These are phyloP conservation scores for Thraustochytrium striatum DNA, from an alignment of 352 stramenopile genomes.

Conservation along the genomic window DNA sequence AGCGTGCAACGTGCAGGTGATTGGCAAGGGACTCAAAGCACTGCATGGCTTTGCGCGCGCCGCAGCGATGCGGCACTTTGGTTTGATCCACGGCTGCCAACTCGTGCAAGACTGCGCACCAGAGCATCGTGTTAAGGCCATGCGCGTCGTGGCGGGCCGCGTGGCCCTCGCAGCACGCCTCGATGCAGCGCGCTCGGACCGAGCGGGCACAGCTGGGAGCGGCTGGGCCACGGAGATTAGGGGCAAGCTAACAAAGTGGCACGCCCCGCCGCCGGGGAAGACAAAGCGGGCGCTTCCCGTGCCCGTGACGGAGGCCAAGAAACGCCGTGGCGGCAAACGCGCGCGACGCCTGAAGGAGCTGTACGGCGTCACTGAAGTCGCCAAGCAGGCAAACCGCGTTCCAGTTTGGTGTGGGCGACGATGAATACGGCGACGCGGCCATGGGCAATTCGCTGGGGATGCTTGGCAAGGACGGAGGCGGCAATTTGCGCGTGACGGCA, in stretches of 20 bases:
- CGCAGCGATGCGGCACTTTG: conserved; percentile 38
- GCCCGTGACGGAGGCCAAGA: conserved; percentile 21
- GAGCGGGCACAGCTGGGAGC: neutral
- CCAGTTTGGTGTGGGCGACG: conserved; percentile 33
- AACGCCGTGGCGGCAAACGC: conserved; percentile 19
- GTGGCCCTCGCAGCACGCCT: conserved; percentile 43
- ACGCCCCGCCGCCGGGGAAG: conserved; percentile 40
- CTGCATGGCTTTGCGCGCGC: conserved; percentile 23
- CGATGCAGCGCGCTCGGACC: neutral
- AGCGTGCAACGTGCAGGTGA: conserved; percentile 30
- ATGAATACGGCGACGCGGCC: conserved; percentile 46
- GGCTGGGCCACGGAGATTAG: conserved; percentile 24
- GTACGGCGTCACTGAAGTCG: conserved; percentile 19
- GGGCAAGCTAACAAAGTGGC: conserved; percentile 47
- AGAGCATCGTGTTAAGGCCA: conserved; percentile 44
- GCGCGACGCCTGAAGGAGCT: conserved; percentile 16
- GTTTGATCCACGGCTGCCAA: conserved; percentile 29
- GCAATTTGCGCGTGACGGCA: conserved; percentile 7
- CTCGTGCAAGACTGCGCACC: conserved; percentile 38
- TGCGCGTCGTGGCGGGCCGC: conserved; percentile 28
- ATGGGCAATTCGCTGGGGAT: conserved; percentile 43
- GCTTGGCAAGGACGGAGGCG: conserved; percentile 37
- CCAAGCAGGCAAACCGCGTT: conserved; percentile 17
- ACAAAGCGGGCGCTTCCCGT: conserved; percentile 36
- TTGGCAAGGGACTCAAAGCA: conserved; percentile 13